Evolutionary conservation across 1,139 yeast species (phyloP), one percentile per base, ranked within the genome.

Genomic region (Lodderomyces jiufengensis): DNA sequence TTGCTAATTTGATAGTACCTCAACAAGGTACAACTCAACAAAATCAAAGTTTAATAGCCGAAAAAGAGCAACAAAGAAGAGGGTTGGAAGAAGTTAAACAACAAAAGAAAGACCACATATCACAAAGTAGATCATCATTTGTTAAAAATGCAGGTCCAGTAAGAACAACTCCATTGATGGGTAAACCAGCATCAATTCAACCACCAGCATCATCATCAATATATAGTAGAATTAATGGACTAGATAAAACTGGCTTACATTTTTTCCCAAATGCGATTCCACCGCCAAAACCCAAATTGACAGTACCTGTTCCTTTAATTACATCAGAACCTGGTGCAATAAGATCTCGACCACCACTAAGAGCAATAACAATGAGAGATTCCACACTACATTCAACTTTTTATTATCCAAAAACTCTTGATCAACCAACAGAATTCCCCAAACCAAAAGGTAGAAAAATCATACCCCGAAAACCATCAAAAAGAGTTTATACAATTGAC

Each of bases 401-500:
- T 31, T 59, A 62, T 29, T 62, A 61, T 14, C 62, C 66, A 9
- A 66, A 66, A 41, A 49, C 66, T 12, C 49, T 53, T 31, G 68
- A 62, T 20, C 58, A 54, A 25, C 61, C 62, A 5, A 49, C 60
- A 6, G 51, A 65, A 33, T 61, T 64, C 21, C 77, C 78, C 24
- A 80, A 77, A 52, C 75, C 78, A 5, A 76, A 53, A 27, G 51
- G 58, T 21, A 54, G 55, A 28, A 55, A 49, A 25, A 63, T 59
- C 4, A 31, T 43, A n/a, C 38, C 42, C 2, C 60, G 57, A 37
- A 58, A 72, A 47, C 72, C 71, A 14, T 70, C 79, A 7, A 81
- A 80, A 51, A 78, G 73, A 45, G 74, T 79, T 3, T 82, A 80
- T 48, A 61, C 78, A 2, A 51, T 77, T 28, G 87, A 82, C 31